Evolutionary conservation across 257 asterid genomes (phyloP).

Genomic region (Thymus mandschuricus): DNA sequence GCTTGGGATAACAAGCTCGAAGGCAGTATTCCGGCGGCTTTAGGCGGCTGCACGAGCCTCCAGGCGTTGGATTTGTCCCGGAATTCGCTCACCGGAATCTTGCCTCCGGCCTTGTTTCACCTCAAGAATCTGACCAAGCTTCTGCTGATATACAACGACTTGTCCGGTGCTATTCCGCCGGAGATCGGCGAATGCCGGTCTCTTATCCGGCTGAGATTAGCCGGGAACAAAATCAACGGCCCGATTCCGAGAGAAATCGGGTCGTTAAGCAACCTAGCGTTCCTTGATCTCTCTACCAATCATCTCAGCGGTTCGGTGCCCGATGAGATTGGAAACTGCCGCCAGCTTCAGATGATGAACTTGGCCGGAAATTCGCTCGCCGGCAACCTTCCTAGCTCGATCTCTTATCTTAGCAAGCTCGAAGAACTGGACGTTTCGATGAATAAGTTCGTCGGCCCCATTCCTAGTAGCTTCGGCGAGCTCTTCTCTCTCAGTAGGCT

Average conservation of each 20-base stretch:
- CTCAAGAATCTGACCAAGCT: constrained; percentile 67
- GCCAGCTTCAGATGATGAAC: constrained; percentile 64
- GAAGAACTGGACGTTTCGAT: constrained; percentile 67
- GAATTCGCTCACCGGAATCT: constrained; percentile 62
- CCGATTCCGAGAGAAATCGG: constrained; percentile 63
- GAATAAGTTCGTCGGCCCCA: constrained; percentile 57
- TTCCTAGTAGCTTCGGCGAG: constrained; percentile 64
- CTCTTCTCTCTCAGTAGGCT: constrained; percentile 60
- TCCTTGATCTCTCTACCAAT: constrained; percentile 72
- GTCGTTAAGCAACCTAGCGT: constrained; percentile 49
- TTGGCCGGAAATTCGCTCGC: constrained; percentile 65
- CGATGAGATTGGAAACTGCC: constrained; percentile 66
- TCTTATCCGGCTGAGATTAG: constrained; percentile 59
- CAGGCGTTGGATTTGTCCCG: constrained; percentile 75
- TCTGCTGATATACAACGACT: constrained; percentile 62
- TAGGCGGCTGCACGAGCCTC: constrained; percentile 68
- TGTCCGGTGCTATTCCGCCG: constrained; percentile 71
- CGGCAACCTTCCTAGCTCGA: constrained; percentile 57
- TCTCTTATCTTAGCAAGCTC: constrained; percentile 55
- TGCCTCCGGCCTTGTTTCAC: constrained; percentile 67
- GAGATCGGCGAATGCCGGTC: constrained; percentile 71
- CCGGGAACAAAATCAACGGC: constrained; percentile 65
- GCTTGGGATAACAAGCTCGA: constrained; percentile 86
- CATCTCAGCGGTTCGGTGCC: constrained; percentile 61
- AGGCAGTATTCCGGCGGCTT: constrained; percentile 63